Percentiles rank a stretch among this genome's conserved stretches.
phyloP scores from a whole-genome alignment of 1,284 basidiomycete genomes.

The Apiotrichum porosum region DNA sequence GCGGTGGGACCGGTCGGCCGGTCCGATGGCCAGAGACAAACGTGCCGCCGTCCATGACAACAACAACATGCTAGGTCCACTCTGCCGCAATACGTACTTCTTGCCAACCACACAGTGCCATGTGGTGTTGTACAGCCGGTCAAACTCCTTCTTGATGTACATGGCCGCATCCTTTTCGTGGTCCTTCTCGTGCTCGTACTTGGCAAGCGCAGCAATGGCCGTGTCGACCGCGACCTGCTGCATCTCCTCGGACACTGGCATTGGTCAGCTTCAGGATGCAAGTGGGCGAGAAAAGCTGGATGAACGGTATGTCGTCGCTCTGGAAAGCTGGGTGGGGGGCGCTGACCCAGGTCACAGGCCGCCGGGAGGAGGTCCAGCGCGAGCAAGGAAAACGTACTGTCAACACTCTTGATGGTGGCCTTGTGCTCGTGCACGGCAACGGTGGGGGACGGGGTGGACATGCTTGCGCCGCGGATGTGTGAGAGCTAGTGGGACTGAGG shows the following conservation, averaged over 20 bases:
- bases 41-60: too few relatives aligned
- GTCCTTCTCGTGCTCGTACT: slow-evolving; percentile 89
- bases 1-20: too few relatives aligned
- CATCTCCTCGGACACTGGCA: slow-evolving; percentile 79
- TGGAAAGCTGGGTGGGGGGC: neutral
- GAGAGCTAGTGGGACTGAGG: neutral
- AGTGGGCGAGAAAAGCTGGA: too few relatives aligned
- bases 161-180: slow-evolving; percentile 98
- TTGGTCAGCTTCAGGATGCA: neutral
- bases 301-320: too few relatives aligned
- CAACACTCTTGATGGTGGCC: slow-evolving; percentile 92
- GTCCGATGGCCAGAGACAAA: too few relatives aligned
- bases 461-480: too few relatives aligned
- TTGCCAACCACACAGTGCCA: slow-evolving; percentile 93
- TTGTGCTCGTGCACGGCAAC: slow-evolving; percentile 46
- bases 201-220: slow-evolving; percentile 75
- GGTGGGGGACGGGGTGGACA: slow-evolving; percentile 4
- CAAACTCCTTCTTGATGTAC: slow-evolving; percentile 96
- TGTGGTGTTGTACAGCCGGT: slow-evolving; percentile 80
- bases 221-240: slow-evolving; percentile 88
- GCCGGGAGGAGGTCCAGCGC: neutral
- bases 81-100: too few relatives aligned
- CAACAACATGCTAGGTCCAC: too few relatives aligned
- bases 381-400: slow-evolving; percentile 53
- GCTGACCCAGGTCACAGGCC: neutral